Conservation (phyloP, 495 filamentous ascomycete genomes). For the Achaetomiella virescens region DNA sequence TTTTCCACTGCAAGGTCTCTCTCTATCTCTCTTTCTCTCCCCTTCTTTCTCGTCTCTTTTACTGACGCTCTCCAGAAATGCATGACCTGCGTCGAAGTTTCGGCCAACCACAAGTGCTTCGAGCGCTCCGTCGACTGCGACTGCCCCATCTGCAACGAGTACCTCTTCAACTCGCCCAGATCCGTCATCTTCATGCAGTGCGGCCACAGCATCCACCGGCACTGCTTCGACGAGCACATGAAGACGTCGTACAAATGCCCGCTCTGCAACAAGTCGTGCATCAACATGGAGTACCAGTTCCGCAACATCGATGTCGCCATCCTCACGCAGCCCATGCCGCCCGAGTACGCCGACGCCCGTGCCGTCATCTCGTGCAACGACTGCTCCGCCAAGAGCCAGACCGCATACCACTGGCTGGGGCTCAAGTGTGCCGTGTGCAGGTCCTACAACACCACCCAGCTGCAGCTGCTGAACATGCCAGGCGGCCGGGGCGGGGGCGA, state of each 20-base stretch:
- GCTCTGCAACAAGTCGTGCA: constrained; percentile 84
- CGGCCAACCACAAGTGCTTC: constrained; percentile 76
- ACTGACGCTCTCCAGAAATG: constrained; percentile 55
- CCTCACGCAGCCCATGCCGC: constrained; percentile 83
- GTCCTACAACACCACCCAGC: constrained; percentile 77
- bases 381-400: constrained; percentile 77
- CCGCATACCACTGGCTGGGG: constrained; percentile 90
- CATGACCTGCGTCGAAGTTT: constrained; percentile 82
- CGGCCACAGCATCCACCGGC: constrained; percentile 89
- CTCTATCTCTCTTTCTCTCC: background rate
- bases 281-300: constrained; percentile 97
- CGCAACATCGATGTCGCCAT: constrained; percentile 82
- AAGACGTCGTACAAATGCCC: constrained; percentile 88
- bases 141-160: constrained; percentile 96
- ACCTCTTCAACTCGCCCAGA: constrained; percentile 90
- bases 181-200: constrained; percentile 92
- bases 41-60: background rate
- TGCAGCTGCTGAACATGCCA: constrained; percentile 47
- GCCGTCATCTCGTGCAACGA: constrained; percentile 90
- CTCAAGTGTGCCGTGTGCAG: constrained; percentile 80
- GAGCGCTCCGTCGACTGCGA: constrained; percentile 92
- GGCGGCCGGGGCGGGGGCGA: background rate
- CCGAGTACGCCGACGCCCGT: constrained; percentile 69
- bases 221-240: constrained; percentile 79
- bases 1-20: constrained; percentile 91